phyloP scores from a whole-genome alignment of 2,329 filamentous ascomycete species.

The Penicillium sp. region DNA sequence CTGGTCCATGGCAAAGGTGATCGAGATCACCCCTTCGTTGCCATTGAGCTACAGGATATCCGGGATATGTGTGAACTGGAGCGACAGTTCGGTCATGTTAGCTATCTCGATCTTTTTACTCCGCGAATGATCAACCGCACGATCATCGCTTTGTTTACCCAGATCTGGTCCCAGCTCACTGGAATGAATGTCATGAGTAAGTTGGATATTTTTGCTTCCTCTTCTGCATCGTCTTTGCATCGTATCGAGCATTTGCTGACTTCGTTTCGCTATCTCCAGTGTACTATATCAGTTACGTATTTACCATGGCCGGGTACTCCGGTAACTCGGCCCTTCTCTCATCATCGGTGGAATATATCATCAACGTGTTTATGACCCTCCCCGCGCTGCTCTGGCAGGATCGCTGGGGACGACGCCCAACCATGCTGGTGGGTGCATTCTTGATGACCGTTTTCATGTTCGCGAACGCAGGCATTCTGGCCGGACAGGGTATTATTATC shows the following conservation, averaged over 20 bases:
- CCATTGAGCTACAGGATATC: slow-evolving; percentile 68
- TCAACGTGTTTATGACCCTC: slow-evolving; percentile 76
- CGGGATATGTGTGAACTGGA: slow-evolving; percentile 71
- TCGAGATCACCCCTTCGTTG: slow-evolving; percentile 62
- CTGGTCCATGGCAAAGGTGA: slow-evolving; percentile 65
- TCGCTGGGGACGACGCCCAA: slow-evolving; percentile 68
- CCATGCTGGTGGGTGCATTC: slow-evolving; percentile 62
- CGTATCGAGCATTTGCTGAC: too few relatives aligned
- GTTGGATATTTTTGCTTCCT: not conserved
- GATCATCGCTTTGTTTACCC: slow-evolving; percentile 67
- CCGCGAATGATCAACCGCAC: slow-evolving; percentile 71
- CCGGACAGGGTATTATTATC: slow-evolving; percentile 18
- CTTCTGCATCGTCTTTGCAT: not conserved
- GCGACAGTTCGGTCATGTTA: slow-evolving; percentile 65
- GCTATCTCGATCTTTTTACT: slow-evolving; percentile 68
- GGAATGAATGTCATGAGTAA: slow-evolving; percentile 16
- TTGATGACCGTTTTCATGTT: slow-evolving; percentile 55
- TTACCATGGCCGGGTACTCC: slow-evolving; percentile 66
- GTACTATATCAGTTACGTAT: slow-evolving; percentile 66
- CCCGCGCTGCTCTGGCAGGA: slow-evolving; percentile 74
- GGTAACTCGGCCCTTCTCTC: slow-evolving; percentile 60
- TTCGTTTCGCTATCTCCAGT: slow-evolving; percentile 41
- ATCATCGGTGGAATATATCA: slow-evolving; percentile 70
- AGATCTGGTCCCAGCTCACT: slow-evolving; percentile 69
- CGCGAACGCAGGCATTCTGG: slow-evolving; percentile 40